Conservation (phyloP, 1,284 basidiomycete genomes). For the Ganoderma multipileum region DNA sequence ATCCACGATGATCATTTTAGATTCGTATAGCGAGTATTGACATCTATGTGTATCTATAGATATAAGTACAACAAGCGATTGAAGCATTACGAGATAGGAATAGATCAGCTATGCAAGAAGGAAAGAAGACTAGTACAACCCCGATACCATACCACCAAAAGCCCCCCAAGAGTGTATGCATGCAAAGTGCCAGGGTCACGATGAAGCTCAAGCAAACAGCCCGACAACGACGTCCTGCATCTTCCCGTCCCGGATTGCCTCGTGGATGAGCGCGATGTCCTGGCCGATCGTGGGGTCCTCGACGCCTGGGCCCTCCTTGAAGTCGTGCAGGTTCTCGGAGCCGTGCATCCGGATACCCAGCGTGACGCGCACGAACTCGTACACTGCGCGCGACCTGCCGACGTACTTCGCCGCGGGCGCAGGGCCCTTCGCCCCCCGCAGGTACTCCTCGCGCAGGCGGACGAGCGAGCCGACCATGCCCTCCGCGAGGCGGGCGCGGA, state of each 20-base stretch:
- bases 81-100: not conserved
- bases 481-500: slow-evolving; percentile 57
- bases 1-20: not conserved
- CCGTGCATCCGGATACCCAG: slow-evolving; percentile 81
- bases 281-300: slow-evolving; percentile 71
- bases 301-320: slow-evolving; percentile 61
- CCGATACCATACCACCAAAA: not conserved
- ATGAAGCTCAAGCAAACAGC: slow-evolving; percentile 49
- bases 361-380: slow-evolving; percentile 72
- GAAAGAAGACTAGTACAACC: not conserved
- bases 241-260: slow-evolving; percentile 78
- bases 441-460: slow-evolving; percentile 57
- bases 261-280: slow-evolving; percentile 72
- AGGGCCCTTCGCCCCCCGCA: slow-evolving; percentile 58
- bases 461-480: slow-evolving; percentile 54
- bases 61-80: slow-evolving; percentile 14
- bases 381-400: slow-evolving; percentile 68
- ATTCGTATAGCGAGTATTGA: not conserved
- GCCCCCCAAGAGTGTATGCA: not conserved
- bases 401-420: slow-evolving; percentile 69
- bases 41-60: slow-evolving; percentile 3
- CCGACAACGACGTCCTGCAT: slow-evolving; percentile 64
- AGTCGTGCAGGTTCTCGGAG: slow-evolving; percentile 64
- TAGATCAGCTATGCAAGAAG: not conserved
- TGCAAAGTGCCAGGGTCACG: slow-evolving; percentile 1